Conservation (phyloP, 768 basidiomycete genomes). For the Megacollybia marginata region DNA sequence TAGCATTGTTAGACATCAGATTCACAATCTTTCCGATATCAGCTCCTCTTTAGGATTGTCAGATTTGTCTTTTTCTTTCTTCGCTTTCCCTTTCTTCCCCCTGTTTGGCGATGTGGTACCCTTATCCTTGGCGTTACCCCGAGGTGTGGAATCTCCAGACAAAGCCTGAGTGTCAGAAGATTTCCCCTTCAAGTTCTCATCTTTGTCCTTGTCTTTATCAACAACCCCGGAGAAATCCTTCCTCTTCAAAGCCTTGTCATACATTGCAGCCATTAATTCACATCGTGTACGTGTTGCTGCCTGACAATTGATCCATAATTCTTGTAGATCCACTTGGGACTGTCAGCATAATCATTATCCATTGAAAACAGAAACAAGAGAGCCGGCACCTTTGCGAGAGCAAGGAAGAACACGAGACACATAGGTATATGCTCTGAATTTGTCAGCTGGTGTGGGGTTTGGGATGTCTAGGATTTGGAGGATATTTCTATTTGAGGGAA, state of each 20-base stretch:
- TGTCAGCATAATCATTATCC: slow-evolving; percentile 11
- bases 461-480: slow-evolving; percentile 29
- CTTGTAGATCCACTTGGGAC: slow-evolving; percentile 47
- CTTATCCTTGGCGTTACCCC: not conserved
- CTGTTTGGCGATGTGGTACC: too few relatives aligned
- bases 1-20: slow-evolving; percentile 77
- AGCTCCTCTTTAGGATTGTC: slow-evolving; percentile 66
- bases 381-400: slow-evolving; percentile 38
- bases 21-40: slow-evolving; percentile 89
- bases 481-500: slow-evolving; percentile 34
- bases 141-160: not conserved
- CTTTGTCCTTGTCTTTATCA: slow-evolving; percentile 34
- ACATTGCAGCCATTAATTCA: slow-evolving; percentile 80
- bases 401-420: slow-evolving; percentile 67
- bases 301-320: slow-evolving; percentile 77
- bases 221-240: slow-evolving; percentile 79
- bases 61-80: slow-evolving; percentile 20
- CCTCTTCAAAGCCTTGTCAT: slow-evolving; percentile 80
- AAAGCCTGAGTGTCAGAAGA: too few relatives aligned
- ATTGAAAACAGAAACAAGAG: not conserved
- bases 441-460: slow-evolving; percentile 40
- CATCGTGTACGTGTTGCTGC: slow-evolving; percentile 63
- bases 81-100: not conserved
- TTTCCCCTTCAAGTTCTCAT: too few relatives aligned
- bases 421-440: slow-evolving; percentile 64